Percentiles rank a stretch among this genome's conserved stretches.
These are phyloP conservation scores for Skeletonema menzelii DNA, from an alignment of 108 stramenopile genomes.

Conservation along the genomic window DNA sequence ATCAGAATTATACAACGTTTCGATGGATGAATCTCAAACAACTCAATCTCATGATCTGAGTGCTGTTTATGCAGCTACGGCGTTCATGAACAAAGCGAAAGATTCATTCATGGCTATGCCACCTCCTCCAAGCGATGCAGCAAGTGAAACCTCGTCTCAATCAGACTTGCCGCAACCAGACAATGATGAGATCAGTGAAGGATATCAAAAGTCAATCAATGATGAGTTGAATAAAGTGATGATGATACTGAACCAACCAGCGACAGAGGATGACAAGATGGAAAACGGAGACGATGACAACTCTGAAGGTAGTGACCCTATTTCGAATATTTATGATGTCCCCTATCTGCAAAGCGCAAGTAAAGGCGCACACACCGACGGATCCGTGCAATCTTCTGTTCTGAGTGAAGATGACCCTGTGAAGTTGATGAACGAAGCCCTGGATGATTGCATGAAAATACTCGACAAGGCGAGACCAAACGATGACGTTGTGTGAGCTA, in stretches of 20 bases:
- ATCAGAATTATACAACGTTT: constrained; percentile 29
- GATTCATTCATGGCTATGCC: constrained; percentile 24
- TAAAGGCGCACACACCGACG: not conserved
- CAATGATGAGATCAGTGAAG: not conserved
- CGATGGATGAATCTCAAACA: constrained; percentile 15
- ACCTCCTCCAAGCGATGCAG: constrained; percentile 42
- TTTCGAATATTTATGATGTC: not conserved
- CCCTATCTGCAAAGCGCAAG: not conserved
- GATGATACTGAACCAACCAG: constrained; percentile 12
- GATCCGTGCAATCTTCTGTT: not conserved
- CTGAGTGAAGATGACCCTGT: constrained; percentile 7
- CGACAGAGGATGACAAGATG: not conserved
- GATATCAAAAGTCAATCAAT: constrained; percentile 17
- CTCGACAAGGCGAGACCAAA: constrained; percentile 22
- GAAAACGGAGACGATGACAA: constrained; percentile 3
- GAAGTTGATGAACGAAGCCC: constrained; percentile 20
- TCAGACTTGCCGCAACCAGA: constrained; percentile 13
- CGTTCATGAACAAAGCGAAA: constrained; percentile 16
- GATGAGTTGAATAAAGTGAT: constrained; percentile 40
- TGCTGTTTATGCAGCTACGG: constrained; percentile 14
- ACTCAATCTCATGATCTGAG: constrained; percentile 8
- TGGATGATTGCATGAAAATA: constrained; percentile 34
- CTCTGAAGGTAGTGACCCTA: constrained; percentile 1
- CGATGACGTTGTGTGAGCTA: not conserved
- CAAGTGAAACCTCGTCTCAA: constrained; percentile 34